Evolutionary conservation across 768 basidiomycete species (phyloP).

Genomic region (Postia placenta): DNA sequence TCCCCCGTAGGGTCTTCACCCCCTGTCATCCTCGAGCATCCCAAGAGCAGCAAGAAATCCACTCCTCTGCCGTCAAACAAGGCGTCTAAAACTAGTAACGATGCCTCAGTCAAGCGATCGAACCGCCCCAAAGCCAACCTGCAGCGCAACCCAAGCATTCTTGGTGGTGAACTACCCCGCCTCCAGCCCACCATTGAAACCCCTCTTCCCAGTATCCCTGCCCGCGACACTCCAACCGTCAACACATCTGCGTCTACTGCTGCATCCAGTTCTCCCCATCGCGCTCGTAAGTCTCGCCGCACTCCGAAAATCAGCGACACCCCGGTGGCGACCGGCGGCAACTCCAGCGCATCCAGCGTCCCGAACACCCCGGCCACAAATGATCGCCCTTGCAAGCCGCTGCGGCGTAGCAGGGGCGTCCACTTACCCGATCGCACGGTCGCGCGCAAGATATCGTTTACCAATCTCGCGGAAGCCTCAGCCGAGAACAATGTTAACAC

Average conservation of each 20-base stretch:
- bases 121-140: slow-evolving; percentile 34
- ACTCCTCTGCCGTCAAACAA: slow-evolving; percentile 5
- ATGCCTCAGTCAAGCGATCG: slow-evolving; percentile 12
- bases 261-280: slow-evolving; percentile 1
- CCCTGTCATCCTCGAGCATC: slow-evolving; percentile 10
- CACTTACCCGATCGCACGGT: slow-evolving; percentile 34
- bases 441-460: slow-evolving; percentile 60
- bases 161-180: slow-evolving; percentile 58
- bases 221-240: slow-evolving; percentile 10
- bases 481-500: slow-evolving; percentile 31
- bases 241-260: slow-evolving; percentile 7
- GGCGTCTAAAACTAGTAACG: slow-evolving; percentile 16
- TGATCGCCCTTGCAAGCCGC: slow-evolving; percentile 29
- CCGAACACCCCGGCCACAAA: neutral
- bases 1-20: slow-evolving; percentile 20
- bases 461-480: slow-evolving; percentile 35
- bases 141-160: slow-evolving; percentile 58
- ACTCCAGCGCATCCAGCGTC: too few species aligned
- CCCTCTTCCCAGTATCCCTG: slow-evolving; percentile 11
- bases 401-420: slow-evolving; percentile 40
- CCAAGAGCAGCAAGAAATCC: slow-evolving; percentile 14
- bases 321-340: slow-evolving; percentile 5
- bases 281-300: neutral
- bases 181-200: slow-evolving; percentile 23
- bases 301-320: slow-evolving; percentile 2